Evolutionary conservation across 306 rosid genomes (phyloP).

Genomic region (Arachis stenosperma): DNA sequence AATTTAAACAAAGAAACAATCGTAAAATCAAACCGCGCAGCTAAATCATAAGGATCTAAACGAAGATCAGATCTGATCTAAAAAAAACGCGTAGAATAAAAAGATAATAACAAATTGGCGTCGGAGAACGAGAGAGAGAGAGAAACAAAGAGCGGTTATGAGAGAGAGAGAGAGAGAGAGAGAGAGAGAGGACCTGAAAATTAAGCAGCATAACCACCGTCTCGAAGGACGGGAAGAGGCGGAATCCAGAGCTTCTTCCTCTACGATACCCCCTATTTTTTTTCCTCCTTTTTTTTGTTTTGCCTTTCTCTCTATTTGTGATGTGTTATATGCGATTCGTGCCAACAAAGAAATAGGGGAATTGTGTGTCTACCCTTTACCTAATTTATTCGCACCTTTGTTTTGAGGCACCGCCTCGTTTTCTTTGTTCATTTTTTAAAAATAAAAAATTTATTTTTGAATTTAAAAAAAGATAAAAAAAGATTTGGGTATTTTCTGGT

Average conservation of each 20-base stretch:
- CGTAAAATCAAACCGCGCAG: background rate
- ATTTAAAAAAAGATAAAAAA: too few relatives aligned
- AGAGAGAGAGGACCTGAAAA: conserved; percentile 57
- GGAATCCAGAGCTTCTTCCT: conserved; percentile 84
- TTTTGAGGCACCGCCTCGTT: conserved; percentile 3
- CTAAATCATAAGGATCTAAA: conserved; percentile 24
- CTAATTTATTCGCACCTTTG: conserved; percentile 35
- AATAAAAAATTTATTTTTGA: too few relatives aligned
- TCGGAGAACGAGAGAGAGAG: background rate
- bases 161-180: background rate
- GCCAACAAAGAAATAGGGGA: conserved; percentile 30
- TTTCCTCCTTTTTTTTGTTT: conserved; percentile 1
- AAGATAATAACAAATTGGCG: background rate
- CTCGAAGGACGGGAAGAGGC: conserved; percentile 88
- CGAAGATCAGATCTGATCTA: conserved; percentile 36
- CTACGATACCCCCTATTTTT: conserved; percentile 19
- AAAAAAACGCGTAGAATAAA: background rate
- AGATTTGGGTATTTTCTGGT: conserved; percentile 21
- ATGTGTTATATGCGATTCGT: background rate
- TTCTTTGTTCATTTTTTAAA: background rate
- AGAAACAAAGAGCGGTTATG: too few relatives aligned
- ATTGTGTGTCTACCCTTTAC: conserved; percentile 4
- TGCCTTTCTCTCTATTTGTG: background rate
- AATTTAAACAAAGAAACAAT: background rate
- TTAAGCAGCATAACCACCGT: conserved; percentile 88